Evolutionary conservation across 1,139 yeast species (phyloP).

Genomic region (Suhomyces guaymorum): DNA sequence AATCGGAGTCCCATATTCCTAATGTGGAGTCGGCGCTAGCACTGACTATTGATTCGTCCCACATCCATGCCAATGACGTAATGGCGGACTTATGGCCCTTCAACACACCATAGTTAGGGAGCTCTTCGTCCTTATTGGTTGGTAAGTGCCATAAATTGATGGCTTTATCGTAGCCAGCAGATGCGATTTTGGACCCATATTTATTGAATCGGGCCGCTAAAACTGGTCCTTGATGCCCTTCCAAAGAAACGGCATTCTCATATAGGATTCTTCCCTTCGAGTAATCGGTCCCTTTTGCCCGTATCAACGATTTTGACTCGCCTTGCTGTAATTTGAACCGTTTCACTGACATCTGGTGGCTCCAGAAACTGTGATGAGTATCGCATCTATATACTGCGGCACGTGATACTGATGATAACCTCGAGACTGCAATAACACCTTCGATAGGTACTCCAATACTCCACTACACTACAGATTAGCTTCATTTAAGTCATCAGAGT

Average conservation of each 20-base stretch:
- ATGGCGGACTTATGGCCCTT: constrained; percentile 53
- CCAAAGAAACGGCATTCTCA: constrained; percentile 28
- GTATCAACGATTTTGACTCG: constrained; percentile 3
- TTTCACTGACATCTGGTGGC: constrained; percentile 24
- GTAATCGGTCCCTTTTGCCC: constrained; percentile 1
- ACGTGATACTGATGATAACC: no score
- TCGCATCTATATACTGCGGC: not conserved
- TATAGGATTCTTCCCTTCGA: constrained; percentile 12
- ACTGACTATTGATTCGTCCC: constrained; percentile 39
- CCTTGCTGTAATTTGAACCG: constrained; percentile 18
- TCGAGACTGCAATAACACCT: no score
- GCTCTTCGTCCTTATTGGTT: constrained; percentile 18
- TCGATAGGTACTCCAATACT: no score
- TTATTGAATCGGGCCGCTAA: constrained; percentile 44
- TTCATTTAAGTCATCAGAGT: not conserved
- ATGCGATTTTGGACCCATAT: constrained; percentile 46
- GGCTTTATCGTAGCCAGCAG: constrained; percentile 54
- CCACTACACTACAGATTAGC: no score
- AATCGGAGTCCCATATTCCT: constrained; percentile 60
- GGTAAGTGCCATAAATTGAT: constrained; percentile 52
- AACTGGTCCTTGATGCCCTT: constrained; percentile 55
- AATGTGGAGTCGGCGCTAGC: constrained; percentile 55
- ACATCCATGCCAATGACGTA: constrained; percentile 50
- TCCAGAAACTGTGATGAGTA: not conserved
- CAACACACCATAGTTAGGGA: constrained; percentile 41